These are phyloP conservation scores for Colletotrichum musicola DNA, from an alignment of 2,329 filamentous ascomycete species.

Conservation along the genomic window DNA sequence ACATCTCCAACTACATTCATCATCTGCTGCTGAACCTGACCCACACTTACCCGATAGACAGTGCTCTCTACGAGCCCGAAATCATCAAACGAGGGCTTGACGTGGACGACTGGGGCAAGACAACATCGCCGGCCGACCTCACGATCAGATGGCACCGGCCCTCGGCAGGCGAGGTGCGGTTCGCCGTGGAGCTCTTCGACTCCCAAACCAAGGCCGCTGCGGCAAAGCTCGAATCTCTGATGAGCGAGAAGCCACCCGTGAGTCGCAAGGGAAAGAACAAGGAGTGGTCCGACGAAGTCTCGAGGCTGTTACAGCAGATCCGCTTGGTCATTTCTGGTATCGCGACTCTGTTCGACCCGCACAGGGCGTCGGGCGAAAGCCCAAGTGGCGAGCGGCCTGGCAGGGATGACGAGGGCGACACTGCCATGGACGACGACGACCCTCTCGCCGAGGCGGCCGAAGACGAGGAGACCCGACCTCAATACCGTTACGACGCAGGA, in stretches of 20 bases:
- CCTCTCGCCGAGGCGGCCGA: conserved; percentile 75
- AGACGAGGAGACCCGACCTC: conserved; percentile 85
- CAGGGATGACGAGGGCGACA: conserved; percentile 64
- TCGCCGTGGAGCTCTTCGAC: conserved; percentile 90
- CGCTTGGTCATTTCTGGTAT: conserved; percentile 92
- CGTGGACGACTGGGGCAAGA: conserved; percentile 85
- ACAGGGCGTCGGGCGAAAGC: conserved; percentile 71
- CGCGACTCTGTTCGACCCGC: conserved; percentile 88
- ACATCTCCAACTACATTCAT: conserved; percentile 98
- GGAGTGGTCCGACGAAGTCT: conserved; percentile 98
- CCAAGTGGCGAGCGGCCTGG: conserved; percentile 47
- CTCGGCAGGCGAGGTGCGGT: conserved; percentile 81
- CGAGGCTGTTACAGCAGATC: conserved; percentile 87
- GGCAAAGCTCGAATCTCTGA: conserved; percentile 81
- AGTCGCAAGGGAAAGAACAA: conserved; percentile 96
- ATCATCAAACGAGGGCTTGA: conserved; percentile 78
- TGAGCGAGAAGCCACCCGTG: conserved; percentile 82
- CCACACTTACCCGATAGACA: conserved; percentile 92
- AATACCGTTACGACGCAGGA: conserved; percentile 89
- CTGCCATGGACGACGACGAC: conserved; percentile 58
- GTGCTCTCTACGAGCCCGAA: conserved; percentile 86
- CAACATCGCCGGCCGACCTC: conserved; percentile 79
- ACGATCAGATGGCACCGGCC: conserved; percentile 94
- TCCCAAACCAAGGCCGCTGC: conserved; percentile 84
- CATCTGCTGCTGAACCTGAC: conserved; percentile 95